These are phyloP conservation scores for Podila minutissima DNA, from an alignment of 192 early-diverging fungal genomes.

Conservation along the genomic window DNA sequence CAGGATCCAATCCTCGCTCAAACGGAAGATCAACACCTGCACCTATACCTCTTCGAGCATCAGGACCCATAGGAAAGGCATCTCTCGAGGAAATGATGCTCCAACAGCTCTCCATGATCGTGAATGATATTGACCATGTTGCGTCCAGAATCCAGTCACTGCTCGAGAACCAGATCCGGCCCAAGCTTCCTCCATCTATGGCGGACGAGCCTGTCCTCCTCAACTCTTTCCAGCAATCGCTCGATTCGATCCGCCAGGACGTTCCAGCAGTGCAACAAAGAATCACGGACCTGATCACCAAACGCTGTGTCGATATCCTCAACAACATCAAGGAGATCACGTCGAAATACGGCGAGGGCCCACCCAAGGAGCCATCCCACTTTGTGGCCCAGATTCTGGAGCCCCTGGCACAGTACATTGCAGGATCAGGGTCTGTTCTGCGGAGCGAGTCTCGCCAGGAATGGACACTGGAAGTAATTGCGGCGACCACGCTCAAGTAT, in stretches of 20 bases:
- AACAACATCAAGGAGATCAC: conserved; percentile 52
- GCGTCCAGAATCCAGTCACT: conserved; percentile 30
- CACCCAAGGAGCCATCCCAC: conserved; percentile 59
- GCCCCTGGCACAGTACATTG: conserved; percentile 47
- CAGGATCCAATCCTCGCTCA: conserved; percentile 11
- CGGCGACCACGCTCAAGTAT: conserved; percentile 55
- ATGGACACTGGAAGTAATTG: conserved; percentile 47
- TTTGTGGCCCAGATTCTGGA: conserved; percentile 61
- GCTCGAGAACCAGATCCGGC: conserved; percentile 48
- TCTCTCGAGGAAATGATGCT: conserved; percentile 41
- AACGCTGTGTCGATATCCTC: conserved; percentile 57
- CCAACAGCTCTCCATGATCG: conserved; percentile 52
- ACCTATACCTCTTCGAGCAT: conserved; percentile 8
- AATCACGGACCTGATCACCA: conserved; percentile 54
- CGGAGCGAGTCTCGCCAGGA: conserved; percentile 17
- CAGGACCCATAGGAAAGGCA: conserved; percentile 6
- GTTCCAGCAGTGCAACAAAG: conserved; percentile 50
- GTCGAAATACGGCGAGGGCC: conserved; percentile 47
- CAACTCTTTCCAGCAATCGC: conserved; percentile 41
- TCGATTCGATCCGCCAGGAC: conserved; percentile 25
- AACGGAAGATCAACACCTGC: conserved; percentile 20
- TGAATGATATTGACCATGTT: conserved; percentile 54
- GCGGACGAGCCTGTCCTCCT: conserved; percentile 54
- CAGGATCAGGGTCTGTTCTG: conserved; percentile 43
- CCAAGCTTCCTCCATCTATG: conserved; percentile 55